Evolutionary conservation across 768 basidiomycete genomes (phyloP), one percentile per base, ranked within the genome.

Genomic region (Multifurca ochricompacta): DNA sequence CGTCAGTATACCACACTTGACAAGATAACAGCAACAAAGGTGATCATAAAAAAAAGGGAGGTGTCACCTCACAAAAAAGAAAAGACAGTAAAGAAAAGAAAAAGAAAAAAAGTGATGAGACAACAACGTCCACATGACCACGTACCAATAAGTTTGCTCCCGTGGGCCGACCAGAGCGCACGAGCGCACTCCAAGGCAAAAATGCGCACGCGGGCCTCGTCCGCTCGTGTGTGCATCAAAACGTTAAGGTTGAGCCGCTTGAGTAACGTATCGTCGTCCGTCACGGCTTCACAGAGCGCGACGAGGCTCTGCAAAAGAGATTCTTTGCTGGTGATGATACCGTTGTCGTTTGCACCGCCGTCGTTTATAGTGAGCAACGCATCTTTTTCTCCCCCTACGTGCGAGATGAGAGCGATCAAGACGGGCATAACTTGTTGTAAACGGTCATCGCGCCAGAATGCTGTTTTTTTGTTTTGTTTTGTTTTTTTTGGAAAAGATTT

Each of bases 361-460:
- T 9, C 25, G 14, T 19, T 19, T 14, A n/a, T 34, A 13, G 16
- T 27, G 6, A 7, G 11, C 8, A 19, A 21, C 6, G 16, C 28
- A 11, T 39, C 51, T 30, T 52, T 6, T 13, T 23, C 36, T 3
- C 21, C 35, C n/a, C 41, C 36, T 3, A 39, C 44, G n/a, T 35
- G 45, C 32, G 56, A 37, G 25, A 57, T 19, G 39, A 57, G 56
- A 3, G 56, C 25, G 27, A 52, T 27, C 32, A 57, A 31, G 39
- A 48, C 40, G 32, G 77, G 69, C 5, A 80, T 66, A 6, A 94
- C 70, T 50, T 80, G 77, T 7, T 80, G 76, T 21, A 91, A 67
- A 59, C 85, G 87, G 64, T 90, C 84, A 58, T 90, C 86, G 3
- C 87, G 81, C 94, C 94, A 97, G 77, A 89, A 96, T 9, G 74